Base-by-base conservation (phyloP, 2,329 filamentous ascomycete genomes). In the Colletotrichum zoysiae region DNA sequence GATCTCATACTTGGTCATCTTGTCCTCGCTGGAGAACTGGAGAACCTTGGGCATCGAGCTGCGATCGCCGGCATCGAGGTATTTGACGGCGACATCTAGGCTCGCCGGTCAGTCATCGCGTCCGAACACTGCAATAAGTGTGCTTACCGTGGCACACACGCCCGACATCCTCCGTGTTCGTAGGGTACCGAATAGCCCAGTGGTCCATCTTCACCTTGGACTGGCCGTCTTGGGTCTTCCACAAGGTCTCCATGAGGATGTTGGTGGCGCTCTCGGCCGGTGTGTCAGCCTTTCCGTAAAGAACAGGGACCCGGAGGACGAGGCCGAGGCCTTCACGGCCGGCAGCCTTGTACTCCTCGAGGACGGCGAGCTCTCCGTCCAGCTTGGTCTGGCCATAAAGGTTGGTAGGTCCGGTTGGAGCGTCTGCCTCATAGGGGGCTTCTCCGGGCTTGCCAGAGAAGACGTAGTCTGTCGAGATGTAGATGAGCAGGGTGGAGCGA, bases 1-100 rank as follows among this genome's bases (percentile, higher is more conserved):
- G 67, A 98, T 97, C 80, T 95, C 91, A 80, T 95, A 97, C 84
- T 97, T 97, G 58, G 95, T 97, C 85, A 91, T 93, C 75, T 86
- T 89, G 76, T 97, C 93, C 81, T 97, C 94, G 57, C 93, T 94
- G 3, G 92, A 93, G 82, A 97, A 97, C 66, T 98, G 95, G 23
- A 97, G 85, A 55, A 95, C 88, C 38, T 79, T 83, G 0, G 95
- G 95, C 50, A 97, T 82, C 20, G 83, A 78, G 14, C 84, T 79
- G 62, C 85, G 82, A 48, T 87, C 84, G 50, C 79, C 77, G 16
- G 84, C 81, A 5, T 79, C 81, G 65, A 92, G 84, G 77, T 95
- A 96, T 77, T 92, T 91, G 73, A 85, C 86, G 2, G 92, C 89
- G 59, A 96, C 84, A 76, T 97, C 93, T 90, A 69, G n/a, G 14